A percentile compares a stretch with the other conserved stretches of the same genome.
Conservation (phyloP, 2,329 filamentous ascomycete species). For the Hortaea werneckii region DNA sequence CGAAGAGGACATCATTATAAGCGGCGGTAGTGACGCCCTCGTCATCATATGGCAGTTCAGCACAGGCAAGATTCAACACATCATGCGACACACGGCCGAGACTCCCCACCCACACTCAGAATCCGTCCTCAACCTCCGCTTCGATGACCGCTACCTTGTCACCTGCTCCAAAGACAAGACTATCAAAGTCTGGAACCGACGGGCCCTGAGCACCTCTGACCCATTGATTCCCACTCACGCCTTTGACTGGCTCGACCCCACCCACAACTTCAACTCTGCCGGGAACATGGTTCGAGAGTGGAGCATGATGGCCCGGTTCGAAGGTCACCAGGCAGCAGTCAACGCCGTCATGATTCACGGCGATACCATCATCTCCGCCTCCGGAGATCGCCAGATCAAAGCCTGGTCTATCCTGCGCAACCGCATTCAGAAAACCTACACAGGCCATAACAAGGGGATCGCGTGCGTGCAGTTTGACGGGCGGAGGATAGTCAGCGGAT, state of each 20-base stretch:
- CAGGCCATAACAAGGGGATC: constrained; percentile 88
- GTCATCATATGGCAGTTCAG: constrained; percentile 92
- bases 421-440: constrained; percentile 63
- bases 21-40: constrained; percentile 83
- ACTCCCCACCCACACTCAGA: constrained; percentile 63
- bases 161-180: constrained; percentile 96
- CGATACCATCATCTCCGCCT: constrained; percentile 84
- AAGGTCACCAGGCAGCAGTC: constrained; percentile 78
- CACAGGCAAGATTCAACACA: constrained; percentile 63
- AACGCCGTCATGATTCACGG: constrained; percentile 89
- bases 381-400: constrained; percentile 86
- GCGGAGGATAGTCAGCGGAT: constrained; percentile 85
- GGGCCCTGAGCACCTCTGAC: constrained; percentile 44
- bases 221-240: constrained; percentile 25
- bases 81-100: constrained; percentile 50
- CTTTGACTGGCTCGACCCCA: constrained; percentile 29
- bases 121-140: constrained; percentile 86
- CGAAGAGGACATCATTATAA: constrained; percentile 82
- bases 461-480: constrained; percentile 97
- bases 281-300: constrained; percentile 53
- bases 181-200: constrained; percentile 92
- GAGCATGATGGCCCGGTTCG: constrained; percentile 65
- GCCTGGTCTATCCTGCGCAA: constrained; percentile 85
- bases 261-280: constrained; percentile 31
- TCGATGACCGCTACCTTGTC: constrained; percentile 82